Conservation (phyloP, 129 eudicot genomes). For the Ambrosia artemisiifolia region DNA sequence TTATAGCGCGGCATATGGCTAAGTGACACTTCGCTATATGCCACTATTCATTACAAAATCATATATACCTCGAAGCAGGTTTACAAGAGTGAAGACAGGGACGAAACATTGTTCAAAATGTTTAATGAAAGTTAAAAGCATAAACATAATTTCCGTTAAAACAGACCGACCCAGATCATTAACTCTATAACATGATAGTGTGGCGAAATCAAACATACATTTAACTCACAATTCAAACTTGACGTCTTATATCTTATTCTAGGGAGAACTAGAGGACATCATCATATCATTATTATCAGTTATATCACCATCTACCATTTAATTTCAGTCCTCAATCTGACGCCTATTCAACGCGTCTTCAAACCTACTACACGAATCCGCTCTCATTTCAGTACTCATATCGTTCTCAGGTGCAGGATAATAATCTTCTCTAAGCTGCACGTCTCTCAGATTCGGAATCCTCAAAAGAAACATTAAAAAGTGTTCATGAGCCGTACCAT, state of each 20-base stretch:
- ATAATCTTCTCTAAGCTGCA: slow-evolving; percentile 88
- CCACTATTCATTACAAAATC: too few relatives aligned
- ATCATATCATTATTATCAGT: not conserved
- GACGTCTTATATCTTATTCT: not conserved
- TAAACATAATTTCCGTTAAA: too few relatives aligned
- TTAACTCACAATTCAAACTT: too few relatives aligned
- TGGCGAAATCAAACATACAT: too few relatives aligned
- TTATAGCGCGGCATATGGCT: too few relatives aligned
- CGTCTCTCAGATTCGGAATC: slow-evolving; percentile 68
- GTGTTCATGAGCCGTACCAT: slow-evolving; percentile 90
- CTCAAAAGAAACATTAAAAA: slow-evolving; percentile 61
- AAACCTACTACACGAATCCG: slow-evolving; percentile 83
- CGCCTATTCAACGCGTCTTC: slow-evolving; percentile 73
- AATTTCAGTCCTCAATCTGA: slow-evolving; percentile 51
- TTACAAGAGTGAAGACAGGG: too few relatives aligned
- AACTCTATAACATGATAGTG: too few relatives aligned
- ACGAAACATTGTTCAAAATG: too few relatives aligned
- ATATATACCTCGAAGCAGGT: too few relatives aligned
- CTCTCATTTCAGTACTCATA: slow-evolving; percentile 98
- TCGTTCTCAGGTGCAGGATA: slow-evolving; percentile 98
- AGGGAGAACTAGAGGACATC: not conserved
- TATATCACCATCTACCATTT: not conserved
- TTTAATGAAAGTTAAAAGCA: too few relatives aligned
- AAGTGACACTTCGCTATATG: too few relatives aligned
- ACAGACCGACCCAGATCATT: too few relatives aligned